Evolutionary conservation across 768 basidiomycete genomes (phyloP), one percentile per base, ranked within the genome.

Genomic region (Inosperma sp.): DNA sequence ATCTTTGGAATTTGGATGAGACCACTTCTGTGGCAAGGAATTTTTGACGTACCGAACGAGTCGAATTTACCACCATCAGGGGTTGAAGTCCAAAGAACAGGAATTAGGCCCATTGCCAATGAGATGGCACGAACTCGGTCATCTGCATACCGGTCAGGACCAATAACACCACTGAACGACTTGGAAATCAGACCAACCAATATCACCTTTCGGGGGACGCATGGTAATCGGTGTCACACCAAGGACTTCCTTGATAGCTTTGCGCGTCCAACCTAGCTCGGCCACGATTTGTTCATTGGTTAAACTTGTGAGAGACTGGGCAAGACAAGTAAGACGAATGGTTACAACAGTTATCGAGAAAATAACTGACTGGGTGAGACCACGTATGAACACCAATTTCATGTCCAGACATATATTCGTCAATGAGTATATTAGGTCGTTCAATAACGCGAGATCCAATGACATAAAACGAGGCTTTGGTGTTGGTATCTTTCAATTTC

Each of bases 101-200:
- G 90, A 9, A 83, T 73, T 67, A 97, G 66, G 33, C 92, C 92
- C 94, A 98, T 95, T 31, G 91, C 91, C 48, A 89, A 65, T 8
- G 84, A 74, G 63, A 98, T 92, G 33, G 86, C 88, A 55, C 95
- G 88, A 44, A 98, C 93, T 59, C 94, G 91, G 70, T 92, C 87
- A 64, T 97, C 94, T 82, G 39, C 23, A 21, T 7, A 19, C 29
- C 6, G 30, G 12, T 54, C 26, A 51, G 49, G 26, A 27, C 35
- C 42, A 54, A 31, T 16, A 14, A 10, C 17, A 26, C 9, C 23
- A 36, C 16, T 14, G 23, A 17, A 19, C 10, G 5, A 10, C 2
- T 30, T 22, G n/a, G 4, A 23, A 35, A 19, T 26, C 17, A 26
- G 21, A 12, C 65, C 39, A 39, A 81, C 81, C 83, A 27, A 91